Conservation (phyloP, 176 grass and related monocot genomes). For the Triticum dicoccoides region DNA sequence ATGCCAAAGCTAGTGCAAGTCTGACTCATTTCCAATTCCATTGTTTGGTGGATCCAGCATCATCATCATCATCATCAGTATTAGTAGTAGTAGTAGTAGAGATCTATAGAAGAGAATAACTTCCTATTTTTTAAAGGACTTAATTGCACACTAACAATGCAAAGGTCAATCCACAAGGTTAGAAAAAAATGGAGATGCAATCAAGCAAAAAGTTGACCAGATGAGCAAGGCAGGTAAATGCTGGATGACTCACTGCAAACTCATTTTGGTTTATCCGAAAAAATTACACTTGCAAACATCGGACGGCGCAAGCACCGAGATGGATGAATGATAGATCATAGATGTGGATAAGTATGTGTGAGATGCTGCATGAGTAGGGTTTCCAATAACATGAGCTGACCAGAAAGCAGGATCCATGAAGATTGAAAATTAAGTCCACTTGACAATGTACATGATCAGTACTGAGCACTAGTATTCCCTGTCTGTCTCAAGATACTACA, state of each 20-base stretch:
- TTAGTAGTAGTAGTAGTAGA: conserved; percentile 25
- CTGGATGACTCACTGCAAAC: conserved; percentile 39
- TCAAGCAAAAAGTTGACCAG: conserved; percentile 26
- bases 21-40: conserved; percentile 54
- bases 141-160: conserved; percentile 20
- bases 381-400: conserved; percentile 24
- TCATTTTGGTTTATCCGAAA: conserved; percentile 11
- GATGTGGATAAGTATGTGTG: conserved; percentile 24
- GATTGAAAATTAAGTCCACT: conserved; percentile 38
- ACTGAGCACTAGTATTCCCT: conserved; percentile 29
- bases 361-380: conserved; percentile 23
- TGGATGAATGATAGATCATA: not conserved
- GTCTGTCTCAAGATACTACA: conserved; percentile 33
- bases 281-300: not conserved
- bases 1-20: conserved; percentile 55
- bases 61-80: conserved; percentile 40
- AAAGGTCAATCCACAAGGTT: conserved; percentile 15
- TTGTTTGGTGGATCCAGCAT: conserved; percentile 37
- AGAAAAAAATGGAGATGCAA: not conserved
- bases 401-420: conserved; percentile 30
- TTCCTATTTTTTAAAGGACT: conserved; percentile 8
- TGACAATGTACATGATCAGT: conserved; percentile 27
- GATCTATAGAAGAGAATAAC: not conserved
- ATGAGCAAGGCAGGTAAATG: conserved; percentile 22
- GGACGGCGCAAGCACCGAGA: not conserved